Base-by-base conservation (phyloP, 2,329 filamentous ascomycete genomes). In the Colletotrichum coccodes region DNA sequence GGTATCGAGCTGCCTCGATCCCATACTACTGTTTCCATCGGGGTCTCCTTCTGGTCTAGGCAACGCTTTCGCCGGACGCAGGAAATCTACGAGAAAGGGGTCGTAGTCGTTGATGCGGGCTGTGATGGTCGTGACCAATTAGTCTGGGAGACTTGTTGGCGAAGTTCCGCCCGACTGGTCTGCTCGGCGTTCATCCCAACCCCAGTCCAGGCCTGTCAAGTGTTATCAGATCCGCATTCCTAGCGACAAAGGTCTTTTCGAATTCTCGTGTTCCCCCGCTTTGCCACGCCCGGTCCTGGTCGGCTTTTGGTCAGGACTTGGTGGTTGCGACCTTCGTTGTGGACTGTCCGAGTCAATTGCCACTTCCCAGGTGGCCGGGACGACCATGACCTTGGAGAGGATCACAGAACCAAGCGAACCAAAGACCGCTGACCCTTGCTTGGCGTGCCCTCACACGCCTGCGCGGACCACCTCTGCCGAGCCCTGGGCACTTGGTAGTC, bases 141-240 rank as follows among this genome's bases (percentile, higher is more conserved):
- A 14, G 16, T 47, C 40, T 23, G 30, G 34, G 5, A 40, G 12
- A 58, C 21, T 34, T 42, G 40, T 16, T 21, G 32, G n/a, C n/a
- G 6, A 30, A 23, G 50, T 44, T 26, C 38, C 40, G 21, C 12
- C 36, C 30, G 8, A 18, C n/a, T 8, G 28, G 11, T 36, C 32
- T 18, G 11, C 21, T 21, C 26, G 28, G 61, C 47, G 40, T 23
- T 2, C 12, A 53, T 32, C 18, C 28, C 5, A 2, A 26, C 26
- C 54, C 36, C 28, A n/a, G 28, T 18, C 34, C 9, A 47, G 50
- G 26, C 57, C 36, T 23, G 52, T 58, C 62, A 47, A 63, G 34
- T 63, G 67, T 63, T 70, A 70, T 70, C 57, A 61, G 67, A 70
- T 70, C 63, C 57, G 50, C 50, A 42, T n/a, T 49, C 36, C 18